These are phyloP conservation scores for Arachis monticola DNA, from an alignment of 331 rosid species.

Conservation along the genomic window DNA sequence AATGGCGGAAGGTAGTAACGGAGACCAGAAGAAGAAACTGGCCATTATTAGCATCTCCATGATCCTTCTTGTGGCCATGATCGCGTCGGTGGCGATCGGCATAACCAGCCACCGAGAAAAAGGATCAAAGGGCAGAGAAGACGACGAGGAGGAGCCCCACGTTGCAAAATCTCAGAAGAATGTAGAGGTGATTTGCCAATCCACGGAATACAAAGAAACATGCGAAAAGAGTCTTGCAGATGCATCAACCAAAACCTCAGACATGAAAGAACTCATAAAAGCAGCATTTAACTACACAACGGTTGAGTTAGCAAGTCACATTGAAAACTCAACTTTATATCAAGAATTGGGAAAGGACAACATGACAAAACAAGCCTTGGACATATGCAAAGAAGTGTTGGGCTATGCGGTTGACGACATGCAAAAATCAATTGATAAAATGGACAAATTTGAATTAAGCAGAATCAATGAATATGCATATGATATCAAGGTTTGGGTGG, in stretches of 20 bases:
- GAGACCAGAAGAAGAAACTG: not conserved
- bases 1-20: slow-evolving; percentile 38
- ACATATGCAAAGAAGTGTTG: slow-evolving; percentile 62
- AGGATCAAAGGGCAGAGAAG: not conserved
- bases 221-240: slow-evolving; percentile 47
- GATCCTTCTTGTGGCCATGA: slow-evolving; percentile 47
- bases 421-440: slow-evolving; percentile 27
- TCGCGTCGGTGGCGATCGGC: slow-evolving; percentile 58
- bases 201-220: slow-evolving; percentile 61
- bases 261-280: slow-evolving; percentile 56
- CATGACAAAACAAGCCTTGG: slow-evolving; percentile 55
- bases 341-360: slow-evolving; percentile 53
- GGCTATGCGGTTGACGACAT: slow-evolving; percentile 62
- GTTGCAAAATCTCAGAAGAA: slow-evolving; percentile 23
- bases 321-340: slow-evolving; percentile 43
- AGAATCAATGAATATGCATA: slow-evolving; percentile 44
- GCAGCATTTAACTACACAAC: slow-evolving; percentile 44
- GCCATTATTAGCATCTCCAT: slow-evolving; percentile 42
- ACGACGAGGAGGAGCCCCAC: too few species aligned
- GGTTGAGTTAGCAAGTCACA: slow-evolving; percentile 30
- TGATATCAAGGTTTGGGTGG: slow-evolving; percentile 72
- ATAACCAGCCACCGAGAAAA: slow-evolving; percentile 5
- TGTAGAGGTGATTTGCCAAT: slow-evolving; percentile 51
- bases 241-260: slow-evolving; percentile 28
- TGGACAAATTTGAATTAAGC: slow-evolving; percentile 45